Percentiles rank a stretch among this genome's conserved stretches.
These are phyloP conservation scores for Cutaneotrichosporon dermatis DNA, from an alignment of 1,284 basidiomycete genomes.

Conservation along the genomic window DNA sequence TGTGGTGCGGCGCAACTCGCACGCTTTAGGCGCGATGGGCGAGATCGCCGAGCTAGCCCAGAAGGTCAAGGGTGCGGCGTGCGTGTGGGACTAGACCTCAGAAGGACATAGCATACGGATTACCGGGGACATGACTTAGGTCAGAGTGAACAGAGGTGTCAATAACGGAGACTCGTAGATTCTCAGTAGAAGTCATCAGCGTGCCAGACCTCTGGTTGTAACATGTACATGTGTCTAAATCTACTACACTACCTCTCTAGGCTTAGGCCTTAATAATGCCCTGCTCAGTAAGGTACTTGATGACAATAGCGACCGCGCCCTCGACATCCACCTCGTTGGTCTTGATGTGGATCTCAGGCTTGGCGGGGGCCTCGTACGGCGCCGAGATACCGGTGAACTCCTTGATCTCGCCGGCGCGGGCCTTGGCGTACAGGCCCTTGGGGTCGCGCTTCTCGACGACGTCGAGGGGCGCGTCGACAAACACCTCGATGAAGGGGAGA, in stretches of 20 bases:
- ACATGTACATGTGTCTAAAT: slow-evolving; percentile 7
- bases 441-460: slow-evolving; percentile 92
- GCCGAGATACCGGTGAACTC: slow-evolving; percentile 83
- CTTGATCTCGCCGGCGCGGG: slow-evolving; percentile 92
- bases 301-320: slow-evolving; percentile 75
- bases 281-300: slow-evolving; percentile 69
- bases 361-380: slow-evolving; percentile 85
- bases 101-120: too few relatives aligned
- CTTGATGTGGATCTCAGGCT: slow-evolving; percentile 87
- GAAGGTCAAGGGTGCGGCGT: slow-evolving; percentile 12
- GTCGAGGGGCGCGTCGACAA: slow-evolving; percentile 82
- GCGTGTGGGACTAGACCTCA: slow-evolving; percentile 1
- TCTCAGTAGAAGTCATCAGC: neutral
- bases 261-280: slow-evolving; percentile 39
- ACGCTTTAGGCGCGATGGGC: slow-evolving; percentile 8
- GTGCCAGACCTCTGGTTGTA: neutral
- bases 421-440: slow-evolving; percentile 97
- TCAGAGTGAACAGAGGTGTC: too few relatives aligned
- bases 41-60: slow-evolving; percentile 13
- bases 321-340: slow-evolving; percentile 76
- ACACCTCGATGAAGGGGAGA: slow-evolving; percentile 89
- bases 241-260: neutral
- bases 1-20: slow-evolving; percentile 9
- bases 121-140: too few relatives aligned
- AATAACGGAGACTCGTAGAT: too few relatives aligned